These are phyloP conservation scores for Dittrichia graveolens DNA, from an alignment of 129 eudicot species.

Conservation along the genomic window DNA sequence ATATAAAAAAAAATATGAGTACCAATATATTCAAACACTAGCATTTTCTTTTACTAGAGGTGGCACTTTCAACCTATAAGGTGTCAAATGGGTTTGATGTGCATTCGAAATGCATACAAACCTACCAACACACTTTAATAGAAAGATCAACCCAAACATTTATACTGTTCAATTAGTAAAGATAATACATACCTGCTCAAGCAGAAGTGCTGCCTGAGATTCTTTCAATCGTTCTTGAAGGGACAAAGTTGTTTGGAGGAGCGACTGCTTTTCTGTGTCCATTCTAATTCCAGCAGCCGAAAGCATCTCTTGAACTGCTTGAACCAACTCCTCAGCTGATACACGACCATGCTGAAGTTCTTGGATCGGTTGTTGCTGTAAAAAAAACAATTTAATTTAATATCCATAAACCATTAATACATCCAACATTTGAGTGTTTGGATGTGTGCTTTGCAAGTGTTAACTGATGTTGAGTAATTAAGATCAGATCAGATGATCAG, in stretches of 20 bases:
- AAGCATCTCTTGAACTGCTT: conserved; percentile 98
- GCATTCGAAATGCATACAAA: too few species aligned
- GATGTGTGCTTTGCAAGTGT: neutral
- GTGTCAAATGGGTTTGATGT: too few species aligned
- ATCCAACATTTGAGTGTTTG: neutral
- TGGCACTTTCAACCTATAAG: neutral
- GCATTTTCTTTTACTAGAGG: neutral
- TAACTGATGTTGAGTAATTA: neutral
- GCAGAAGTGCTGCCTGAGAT: conserved; percentile 85
- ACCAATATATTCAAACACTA: neutral
- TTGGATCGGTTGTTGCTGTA: conserved; percentile 53
- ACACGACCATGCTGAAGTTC: conserved; percentile 91
- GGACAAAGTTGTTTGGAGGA: conserved; percentile 72
- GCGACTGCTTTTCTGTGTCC: conserved; percentile 83
- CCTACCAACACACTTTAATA: too few species aligned
- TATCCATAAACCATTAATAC: neutral
- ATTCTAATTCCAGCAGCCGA: conserved; percentile 90
- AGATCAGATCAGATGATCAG: conserved; percentile 8
- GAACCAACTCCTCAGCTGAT: conserved; percentile 86
- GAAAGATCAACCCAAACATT: too few species aligned
- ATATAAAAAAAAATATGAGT: neutral
- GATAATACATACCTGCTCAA: conserved; percentile 74
- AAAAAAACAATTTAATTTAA: neutral
- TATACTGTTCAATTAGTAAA: neutral
- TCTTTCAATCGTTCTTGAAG: conserved; percentile 87